A percentile compares a stretch with the other conserved stretches of the same genome.
phyloP scores from a whole-genome alignment of 2,329 filamentous ascomycete species.

The Penicillium sp. region DNA sequence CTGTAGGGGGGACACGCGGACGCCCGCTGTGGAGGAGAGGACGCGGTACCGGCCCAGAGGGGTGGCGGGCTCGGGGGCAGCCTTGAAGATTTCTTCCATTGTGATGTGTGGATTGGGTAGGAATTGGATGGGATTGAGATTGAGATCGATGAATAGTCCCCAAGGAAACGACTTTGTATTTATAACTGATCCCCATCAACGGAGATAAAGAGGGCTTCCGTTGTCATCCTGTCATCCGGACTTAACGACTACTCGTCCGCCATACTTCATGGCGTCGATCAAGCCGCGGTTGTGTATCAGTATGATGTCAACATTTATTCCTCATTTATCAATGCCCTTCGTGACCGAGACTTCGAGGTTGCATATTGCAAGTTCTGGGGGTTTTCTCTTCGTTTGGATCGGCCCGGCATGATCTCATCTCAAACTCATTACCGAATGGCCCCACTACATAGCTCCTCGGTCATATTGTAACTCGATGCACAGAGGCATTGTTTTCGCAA shows the following conservation, averaged over 20 bases:
- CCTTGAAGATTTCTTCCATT: conserved; percentile 31
- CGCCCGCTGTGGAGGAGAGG: conserved; percentile 60
- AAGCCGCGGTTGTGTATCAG: neutral
- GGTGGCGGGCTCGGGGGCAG: conserved; percentile 53
- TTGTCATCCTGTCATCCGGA: conserved; percentile 7
- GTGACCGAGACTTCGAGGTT: neutral
- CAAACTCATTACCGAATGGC: neutral
- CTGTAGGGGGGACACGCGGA: conserved; percentile 63
- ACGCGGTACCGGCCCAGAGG: conserved; percentile 62
- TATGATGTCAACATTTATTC: neutral
- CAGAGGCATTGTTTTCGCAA: neutral
- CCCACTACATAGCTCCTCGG: neutral
- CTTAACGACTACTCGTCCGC: neutral
- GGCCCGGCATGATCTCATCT: neutral
- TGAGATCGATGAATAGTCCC: neutral
- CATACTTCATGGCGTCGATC: neutral
- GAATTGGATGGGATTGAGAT: neutral
- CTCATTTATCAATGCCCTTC: neutral
- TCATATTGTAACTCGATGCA: neutral
- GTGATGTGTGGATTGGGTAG: conserved; percentile 1
- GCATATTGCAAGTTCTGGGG: neutral
- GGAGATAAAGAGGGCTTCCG: neutral
- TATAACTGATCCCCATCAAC: neutral
- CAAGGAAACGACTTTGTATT: neutral
- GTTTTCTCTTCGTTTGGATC: neutral